Base-by-base conservation (phyloP, 2,329 filamentous ascomycete genomes). In the Claviceps africana region DNA sequence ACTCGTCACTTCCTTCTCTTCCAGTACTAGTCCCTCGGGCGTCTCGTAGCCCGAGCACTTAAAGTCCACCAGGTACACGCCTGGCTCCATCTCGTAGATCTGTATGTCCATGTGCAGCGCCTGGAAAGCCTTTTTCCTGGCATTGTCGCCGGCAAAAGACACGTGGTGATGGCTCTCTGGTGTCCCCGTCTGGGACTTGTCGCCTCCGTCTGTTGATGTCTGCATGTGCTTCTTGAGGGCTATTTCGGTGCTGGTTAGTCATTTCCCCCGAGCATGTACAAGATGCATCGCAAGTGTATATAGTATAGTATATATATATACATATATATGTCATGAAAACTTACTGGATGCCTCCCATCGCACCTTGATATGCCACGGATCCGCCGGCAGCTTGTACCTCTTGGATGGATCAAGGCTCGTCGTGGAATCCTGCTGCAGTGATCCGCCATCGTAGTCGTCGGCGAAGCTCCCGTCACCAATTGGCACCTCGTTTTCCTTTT, bases 1-100 rank as follows among this genome's bases (percentile, higher is more conserved):
- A 65, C 87, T 94, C 45, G 88, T 91, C 56, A 95, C 88, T 62
- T 95, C 86, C 76, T 97, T 97, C 70, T 96, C 89, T 61, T 93
- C 88, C 49, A 89, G 72, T 49, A 85, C 72, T 58, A 84, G 81
- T 48, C 91, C 84, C 52, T 93, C 75, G 13, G 73, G 63, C 47
- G 78, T 88, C 71, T 98, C 93, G 69, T 98, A 98, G 21, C 93
- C 93, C 15, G 93, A 90, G 66, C 91, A 97, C 66, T 96, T 97
- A 75, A 98, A 98, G 67, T 98, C 93, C 48, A 98, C 93, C 56
- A 98, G 83, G 67, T 91, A 97, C 58, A 93, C 91, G 52, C 87
- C 85, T 53, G 83, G 82, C 66, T 97, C 91, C 73, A 97, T 89
- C 64, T 89, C 85, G 68, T 96, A 96, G 50, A 96, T 83, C 66